A percentile compares a stretch with the other conserved stretches of the same genome.
These are phyloP conservation scores for Yamadazyma pseudoaaseri DNA, from an alignment of 1,139 yeast species.

Conservation along the genomic window DNA sequence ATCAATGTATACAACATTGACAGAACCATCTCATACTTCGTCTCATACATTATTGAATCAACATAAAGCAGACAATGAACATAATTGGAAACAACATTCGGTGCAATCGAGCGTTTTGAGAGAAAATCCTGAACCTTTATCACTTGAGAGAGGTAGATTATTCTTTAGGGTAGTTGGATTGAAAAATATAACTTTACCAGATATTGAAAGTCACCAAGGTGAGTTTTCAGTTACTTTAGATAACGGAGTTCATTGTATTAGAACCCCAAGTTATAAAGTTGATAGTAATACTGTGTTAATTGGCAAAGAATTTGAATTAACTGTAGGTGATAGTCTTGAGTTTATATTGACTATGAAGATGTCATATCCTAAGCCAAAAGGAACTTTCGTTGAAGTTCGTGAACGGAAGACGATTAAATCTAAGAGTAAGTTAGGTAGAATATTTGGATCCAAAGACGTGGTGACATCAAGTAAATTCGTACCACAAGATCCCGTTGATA, in stretches of 20 bases:
- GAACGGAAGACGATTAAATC: constrained; percentile 53
- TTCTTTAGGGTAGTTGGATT: constrained; percentile 67
- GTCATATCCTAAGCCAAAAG: constrained; percentile 53
- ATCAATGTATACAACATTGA: constrained; percentile 19
- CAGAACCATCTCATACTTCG: constrained; percentile 18
- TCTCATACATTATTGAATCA: constrained; percentile 14
- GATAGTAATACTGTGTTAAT: constrained; percentile 40
- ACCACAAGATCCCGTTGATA: constrained; percentile 50
- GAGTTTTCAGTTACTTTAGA: constrained; percentile 73
- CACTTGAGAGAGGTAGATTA: constrained; percentile 69
- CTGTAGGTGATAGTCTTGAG: constrained; percentile 65
- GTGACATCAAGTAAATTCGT: constrained; percentile 56
- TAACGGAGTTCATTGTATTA: constrained; percentile 84
- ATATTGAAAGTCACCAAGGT: constrained; percentile 54
- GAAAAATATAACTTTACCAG: constrained; percentile 57
- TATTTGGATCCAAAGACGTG: constrained; percentile 50
- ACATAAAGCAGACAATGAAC: constrained; percentile 1
- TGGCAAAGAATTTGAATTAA: constrained; percentile 82
- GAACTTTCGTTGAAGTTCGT: constrained; percentile 54
- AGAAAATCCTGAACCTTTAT: constrained; percentile 14
- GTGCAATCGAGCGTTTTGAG: constrained; percentile 17
- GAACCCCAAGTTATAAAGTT: constrained; percentile 63
- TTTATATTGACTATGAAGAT: constrained; percentile 75
- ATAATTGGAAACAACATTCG: constrained; percentile 17
- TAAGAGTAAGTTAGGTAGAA: constrained; percentile 41